Evolutionary conservation across 1,284 basidiomycete genomes (phyloP), one percentile per base, ranked within the genome.

Genomic region (Termitomyces sp.): DNA sequence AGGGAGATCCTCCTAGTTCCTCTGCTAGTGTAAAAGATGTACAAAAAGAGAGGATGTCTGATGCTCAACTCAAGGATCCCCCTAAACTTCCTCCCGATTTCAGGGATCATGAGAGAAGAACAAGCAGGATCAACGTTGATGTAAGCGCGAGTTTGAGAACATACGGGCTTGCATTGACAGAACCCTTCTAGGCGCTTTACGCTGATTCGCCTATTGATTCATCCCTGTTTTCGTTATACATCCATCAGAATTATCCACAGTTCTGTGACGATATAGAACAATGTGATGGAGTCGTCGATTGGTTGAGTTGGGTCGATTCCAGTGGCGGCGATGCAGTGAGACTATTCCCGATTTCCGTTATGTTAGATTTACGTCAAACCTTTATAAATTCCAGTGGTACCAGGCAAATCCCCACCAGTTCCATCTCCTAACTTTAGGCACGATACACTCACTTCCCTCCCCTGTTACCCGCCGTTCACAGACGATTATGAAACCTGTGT

Each of bases 201-300:
- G 81, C 88, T 0, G 89, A 94, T 57, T 88, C 93, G 0, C 93
- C 95, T 0, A 87, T 99, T 41, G 95, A 98, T 66, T 83, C 91
- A 0, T 90, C 90, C 1, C 75, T 97, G 1, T 89, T 96, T 57
- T 86, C 87, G 6, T 72, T 96, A 3, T 99, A 97, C 67, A 77
- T 96, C 3, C 94, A 98, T 59, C 93, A 98, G 65, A 98, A 97
- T 65, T 91, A 94, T 57, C 79, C 86, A 0, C 83, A 86, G 49
- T 99, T 93, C 66, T 93, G 88, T 62, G 71, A 79, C 37, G 81
- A 87, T 24, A 66, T 96, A 0, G 91, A 95, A 3, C 76, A 98
- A 55, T 86, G 86, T 56, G 79, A 80, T 2, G 76, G 73, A 0
- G 69, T 93, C 1, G 72, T 84, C 18, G 94, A 97, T 30, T 84